A percentile compares a stretch with the other conserved stretches of the same genome.
Conservation (phyloP, 2,329 filamentous ascomycete genomes). For the Cladophialophora immunda region DNA sequence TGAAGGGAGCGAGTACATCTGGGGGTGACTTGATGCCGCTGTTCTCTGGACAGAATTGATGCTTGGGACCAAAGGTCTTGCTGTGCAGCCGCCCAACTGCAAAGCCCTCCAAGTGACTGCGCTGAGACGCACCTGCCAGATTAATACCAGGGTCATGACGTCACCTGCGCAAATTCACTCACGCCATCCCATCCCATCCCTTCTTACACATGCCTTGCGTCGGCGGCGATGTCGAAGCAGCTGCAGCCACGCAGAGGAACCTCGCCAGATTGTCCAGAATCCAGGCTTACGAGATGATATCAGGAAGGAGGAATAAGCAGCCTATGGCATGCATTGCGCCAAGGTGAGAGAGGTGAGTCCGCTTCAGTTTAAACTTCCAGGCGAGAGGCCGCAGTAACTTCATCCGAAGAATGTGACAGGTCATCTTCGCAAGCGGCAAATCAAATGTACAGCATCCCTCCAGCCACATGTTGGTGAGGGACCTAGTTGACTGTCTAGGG, state of each 20-base stretch:
- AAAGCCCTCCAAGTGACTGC: not conserved
- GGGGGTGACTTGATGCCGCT: too few relatives aligned
- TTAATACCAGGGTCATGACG: not conserved
- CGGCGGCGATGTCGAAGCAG: not conserved
- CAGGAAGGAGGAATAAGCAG: not conserved
- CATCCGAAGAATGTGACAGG: slow-evolving; percentile 4
- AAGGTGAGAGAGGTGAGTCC: not conserved
- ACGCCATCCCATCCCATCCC: not conserved
- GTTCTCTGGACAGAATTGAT: too few relatives aligned
- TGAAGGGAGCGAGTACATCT: too few relatives aligned
- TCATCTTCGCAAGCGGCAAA: not conserved
- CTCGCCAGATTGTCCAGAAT: not conserved
- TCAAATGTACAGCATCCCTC: not conserved
- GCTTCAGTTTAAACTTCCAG: not conserved
- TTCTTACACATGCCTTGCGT: not conserved
- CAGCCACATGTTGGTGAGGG: not conserved
- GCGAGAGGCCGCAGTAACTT: not conserved
- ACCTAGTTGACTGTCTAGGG: not conserved
- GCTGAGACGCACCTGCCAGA: not conserved
- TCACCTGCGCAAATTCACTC: not conserved
- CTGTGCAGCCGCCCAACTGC: too few relatives aligned
- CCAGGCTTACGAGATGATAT: not conserved
- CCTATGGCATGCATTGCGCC: not conserved
- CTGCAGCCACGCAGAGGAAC: not conserved
- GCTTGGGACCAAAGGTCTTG: too few relatives aligned